Evolutionary conservation across 495 filamentous ascomycete genomes (phyloP), one percentile per base, ranked within the genome.

Genomic region (Podospora sp.): DNA sequence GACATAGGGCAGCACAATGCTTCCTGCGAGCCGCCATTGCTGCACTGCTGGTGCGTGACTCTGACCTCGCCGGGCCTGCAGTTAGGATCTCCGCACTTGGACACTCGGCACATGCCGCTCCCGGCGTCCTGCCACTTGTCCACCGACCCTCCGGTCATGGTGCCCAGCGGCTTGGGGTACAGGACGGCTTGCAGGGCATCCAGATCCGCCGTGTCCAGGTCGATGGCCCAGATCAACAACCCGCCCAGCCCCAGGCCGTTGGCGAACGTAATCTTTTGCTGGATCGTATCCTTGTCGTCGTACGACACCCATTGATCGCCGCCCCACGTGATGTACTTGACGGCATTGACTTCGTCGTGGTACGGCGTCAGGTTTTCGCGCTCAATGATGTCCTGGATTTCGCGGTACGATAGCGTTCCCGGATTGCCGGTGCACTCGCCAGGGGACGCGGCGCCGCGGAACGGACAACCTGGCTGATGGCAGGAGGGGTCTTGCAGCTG

Each of bases 251-350:
- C 72, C 4, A 53, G 9, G 0, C 63, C 46, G 53, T 81, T 79
- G 1, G 83, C 82, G 9, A 21, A 82, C 18, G 77, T 69, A 0
- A 75, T 60, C 70, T 85, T 84, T 33, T 68, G 60, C 64, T 79
- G 65, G 58, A 85, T 77, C 0, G 81, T 85, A 6, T 77, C 68
- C 0, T 33, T 52, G 65, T 82, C 78, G 65, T 86, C 75, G 67
- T 75, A 86, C 0, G 72, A 77, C 8, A 85, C 73, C 84, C 83
- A 86, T 58, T 85, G 80, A 64, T 82, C 70, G 0, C 56, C 4
- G 62, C 76, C 65, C 57, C 62, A 85, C 0, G 65, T 67, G 46
- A 84, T 46, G 40, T 78, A 81, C 64, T 85, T 82, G 33, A 81
- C 77, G 0, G 64, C 76, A 8, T 65, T 60, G 22, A 68, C 59